Percentiles rank a stretch among this genome's conserved stretches.
Conservation (phyloP, 805 yeast species). For the Blastobotrys peoriensis region DNA sequence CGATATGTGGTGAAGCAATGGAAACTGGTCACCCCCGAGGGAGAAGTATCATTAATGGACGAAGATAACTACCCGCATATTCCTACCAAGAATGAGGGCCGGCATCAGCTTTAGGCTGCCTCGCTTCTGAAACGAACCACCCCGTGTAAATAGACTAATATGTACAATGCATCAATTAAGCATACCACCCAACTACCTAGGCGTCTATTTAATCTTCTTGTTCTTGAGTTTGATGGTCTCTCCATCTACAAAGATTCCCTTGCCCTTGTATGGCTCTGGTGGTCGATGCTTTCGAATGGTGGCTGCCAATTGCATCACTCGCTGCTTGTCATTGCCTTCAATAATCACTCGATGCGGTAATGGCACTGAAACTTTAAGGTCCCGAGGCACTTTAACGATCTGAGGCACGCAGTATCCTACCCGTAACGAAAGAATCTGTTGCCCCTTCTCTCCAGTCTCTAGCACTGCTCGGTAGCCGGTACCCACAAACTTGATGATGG, state of each 20-base stretch:
- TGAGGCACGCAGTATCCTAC: slow-evolving; percentile 84
- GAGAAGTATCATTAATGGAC: slow-evolving; percentile 41
- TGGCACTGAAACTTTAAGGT: slow-evolving; percentile 68
- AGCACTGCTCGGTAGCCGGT: slow-evolving; percentile 92
- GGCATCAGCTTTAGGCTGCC: slow-evolving; percentile 6
- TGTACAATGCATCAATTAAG: neutral
- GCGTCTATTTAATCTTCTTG: slow-evolving; percentile 76
- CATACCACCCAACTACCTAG: neutral
- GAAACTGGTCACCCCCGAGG: slow-evolving; percentile 49
- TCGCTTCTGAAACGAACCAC: neutral
- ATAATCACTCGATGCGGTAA: slow-evolving; percentile 78
- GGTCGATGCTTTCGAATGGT: slow-evolving; percentile 79
- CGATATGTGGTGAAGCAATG: slow-evolving; percentile 58
- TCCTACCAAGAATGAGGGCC: slow-evolving; percentile 26
- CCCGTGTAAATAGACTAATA: neutral
- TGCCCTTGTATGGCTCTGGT: slow-evolving; percentile 98
- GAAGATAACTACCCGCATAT: slow-evolving; percentile 38
- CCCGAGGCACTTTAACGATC: slow-evolving; percentile 69
- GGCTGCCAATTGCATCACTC: slow-evolving; percentile 84
- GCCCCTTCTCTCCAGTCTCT: slow-evolving; percentile 45
- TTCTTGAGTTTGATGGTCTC: slow-evolving; percentile 89
- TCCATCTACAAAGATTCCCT: slow-evolving; percentile 87
- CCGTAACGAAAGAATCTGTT: slow-evolving; percentile 62
- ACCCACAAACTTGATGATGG: slow-evolving; percentile 85
- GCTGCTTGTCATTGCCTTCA: slow-evolving; percentile 85